A percentile compares a stretch with the other conserved stretches of the same genome.
These are phyloP conservation scores for Chlamydomonas applanata DNA, from an alignment of 139 green algal species.

Conservation along the genomic window DNA sequence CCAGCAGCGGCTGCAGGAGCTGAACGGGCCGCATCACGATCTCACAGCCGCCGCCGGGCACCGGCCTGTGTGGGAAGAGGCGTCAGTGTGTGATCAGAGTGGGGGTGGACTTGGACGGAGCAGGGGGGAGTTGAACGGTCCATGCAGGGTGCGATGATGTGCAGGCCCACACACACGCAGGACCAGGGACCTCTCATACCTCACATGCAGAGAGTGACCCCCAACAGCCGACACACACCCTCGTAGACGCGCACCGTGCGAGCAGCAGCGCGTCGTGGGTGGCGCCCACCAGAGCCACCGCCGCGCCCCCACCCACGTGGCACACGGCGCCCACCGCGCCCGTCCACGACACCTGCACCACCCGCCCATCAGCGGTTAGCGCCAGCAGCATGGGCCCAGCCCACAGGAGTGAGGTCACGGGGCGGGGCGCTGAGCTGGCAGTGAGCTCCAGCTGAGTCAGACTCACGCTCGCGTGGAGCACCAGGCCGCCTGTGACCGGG, in stretches of 20 bases:
- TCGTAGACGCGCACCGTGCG: slow-evolving; percentile 23
- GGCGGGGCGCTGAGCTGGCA: slow-evolving; percentile 15
- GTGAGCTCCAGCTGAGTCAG: background rate
- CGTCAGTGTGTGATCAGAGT: too few species aligned
- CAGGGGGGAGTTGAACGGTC: too few species aligned
- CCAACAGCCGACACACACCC: too few species aligned
- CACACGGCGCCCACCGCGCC: slow-evolving; percentile 32
- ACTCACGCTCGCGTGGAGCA: slow-evolving; percentile 16
- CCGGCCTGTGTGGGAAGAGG: background rate
- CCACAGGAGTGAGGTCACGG: slow-evolving; percentile 50
- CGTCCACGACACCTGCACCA: slow-evolving; percentile 44
- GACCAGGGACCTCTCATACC: too few species aligned
- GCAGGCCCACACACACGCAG: too few species aligned
- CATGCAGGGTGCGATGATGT: too few species aligned
- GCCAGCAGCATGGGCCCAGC: slow-evolving; percentile 44
- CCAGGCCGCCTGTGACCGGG: slow-evolving; percentile 14
- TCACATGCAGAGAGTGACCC: too few species aligned
- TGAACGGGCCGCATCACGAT: slow-evolving; percentile 22
- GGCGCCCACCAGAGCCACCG: slow-evolving; percentile 34
- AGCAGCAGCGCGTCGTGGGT: slow-evolving; percentile 41
- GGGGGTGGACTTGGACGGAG: too few species aligned
- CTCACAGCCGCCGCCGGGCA: slow-evolving; percentile 13
- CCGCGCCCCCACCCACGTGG: slow-evolving; percentile 12
- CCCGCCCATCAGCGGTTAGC: slow-evolving; percentile 31
- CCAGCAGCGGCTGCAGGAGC: slow-evolving; percentile 46